Percentiles rank a stretch among this genome's conserved stretches.
Conservation (phyloP, 78 protist genomes). For the Pigoraptor vietnamica region DNA sequence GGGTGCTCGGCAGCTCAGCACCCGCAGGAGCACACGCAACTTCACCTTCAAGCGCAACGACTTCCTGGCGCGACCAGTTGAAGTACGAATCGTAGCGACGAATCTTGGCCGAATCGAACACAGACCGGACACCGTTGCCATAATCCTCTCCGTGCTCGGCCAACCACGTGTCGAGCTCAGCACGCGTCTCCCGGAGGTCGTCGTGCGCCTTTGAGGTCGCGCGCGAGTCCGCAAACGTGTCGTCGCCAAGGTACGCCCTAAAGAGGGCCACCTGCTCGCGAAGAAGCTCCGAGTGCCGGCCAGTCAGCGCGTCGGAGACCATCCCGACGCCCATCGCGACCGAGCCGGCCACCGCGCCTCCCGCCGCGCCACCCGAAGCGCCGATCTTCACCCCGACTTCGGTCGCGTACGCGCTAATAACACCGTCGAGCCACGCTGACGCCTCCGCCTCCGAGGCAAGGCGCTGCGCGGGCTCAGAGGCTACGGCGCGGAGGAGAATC, state of each 20-base stretch:
- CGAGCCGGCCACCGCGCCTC: neutral
- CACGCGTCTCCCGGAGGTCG: neutral
- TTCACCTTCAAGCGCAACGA: neutral
- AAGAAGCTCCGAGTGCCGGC: neutral
- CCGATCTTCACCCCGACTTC: neutral
- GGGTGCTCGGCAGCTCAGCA: neutral
- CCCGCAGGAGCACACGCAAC: neutral
- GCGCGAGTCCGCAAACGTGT: neutral
- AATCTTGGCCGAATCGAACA: slow-evolving; percentile 9
- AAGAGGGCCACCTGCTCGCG: slow-evolving; percentile 10
- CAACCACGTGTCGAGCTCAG: neutral
- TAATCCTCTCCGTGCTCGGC: slow-evolving; percentile 44
- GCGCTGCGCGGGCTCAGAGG: slow-evolving; percentile 36
- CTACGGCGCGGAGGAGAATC: slow-evolving; percentile 28
- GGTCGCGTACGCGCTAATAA: neutral
- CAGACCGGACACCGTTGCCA: slow-evolving; percentile 24
- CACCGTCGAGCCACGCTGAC: slow-evolving; percentile 17
- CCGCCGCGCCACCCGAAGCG: neutral
- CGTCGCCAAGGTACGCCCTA: slow-evolving; percentile 16
- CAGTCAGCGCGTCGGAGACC: neutral
- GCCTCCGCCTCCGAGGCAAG: slow-evolving; percentile 35
- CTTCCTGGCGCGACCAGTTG: slow-evolving; percentile 54
- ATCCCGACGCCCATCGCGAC: neutral
- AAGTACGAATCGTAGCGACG: slow-evolving; percentile 42
- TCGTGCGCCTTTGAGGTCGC: too few relatives aligned